Base-by-base conservation (phyloP, 257 asterid genomes). In the Nicotiana tabacum region DNA sequence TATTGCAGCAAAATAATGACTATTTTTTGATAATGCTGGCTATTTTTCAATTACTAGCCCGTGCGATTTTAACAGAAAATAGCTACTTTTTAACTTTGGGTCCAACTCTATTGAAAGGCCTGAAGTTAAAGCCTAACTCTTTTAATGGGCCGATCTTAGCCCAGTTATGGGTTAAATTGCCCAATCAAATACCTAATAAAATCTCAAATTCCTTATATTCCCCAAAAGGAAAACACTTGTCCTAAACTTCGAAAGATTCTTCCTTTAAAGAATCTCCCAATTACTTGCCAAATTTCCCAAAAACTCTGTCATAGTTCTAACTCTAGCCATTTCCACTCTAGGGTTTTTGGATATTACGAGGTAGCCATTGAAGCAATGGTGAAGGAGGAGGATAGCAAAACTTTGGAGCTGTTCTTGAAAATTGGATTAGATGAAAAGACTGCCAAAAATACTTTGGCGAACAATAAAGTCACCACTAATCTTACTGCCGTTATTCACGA, bases 341-440 rank as follows among this genome's bases (percentile, higher is more conserved):
- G 87, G 87, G 84, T 77, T 86, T 69, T 21, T 48, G 68, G 67
- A 10, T 4, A 70, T 61, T 39, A 39, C 48, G 2, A 43, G 48
- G 48, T 43, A 43, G 48, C 10, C 58, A 60, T 32, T 35, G 27
- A 4, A 64, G 74, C 55, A 29, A 81, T 16, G 69, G 72, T 27
- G 30, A 51, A 66, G 70, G 33, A 43, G 33, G 72, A 57, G 67
- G 67, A 76, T 60, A 24, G 29, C 66, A 76, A 74, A 69, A 83
- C 29, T 57, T 55, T 87, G 58, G 90, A 89, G 39, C 32, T 90
- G 77, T 90, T 90, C 61, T 37, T 82, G 84, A 86, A 83, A 62
- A 88, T 90, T 39, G 92, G 92, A 11, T 81, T 90, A 70, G 92
- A 90, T 30, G 91, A 90, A 67, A 82, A 82, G 51, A 88, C 91